These are phyloP conservation scores for Pseudogymnoascus sp. DNA, from an alignment of 2,329 filamentous ascomycete species.

Conservation along the genomic window DNA sequence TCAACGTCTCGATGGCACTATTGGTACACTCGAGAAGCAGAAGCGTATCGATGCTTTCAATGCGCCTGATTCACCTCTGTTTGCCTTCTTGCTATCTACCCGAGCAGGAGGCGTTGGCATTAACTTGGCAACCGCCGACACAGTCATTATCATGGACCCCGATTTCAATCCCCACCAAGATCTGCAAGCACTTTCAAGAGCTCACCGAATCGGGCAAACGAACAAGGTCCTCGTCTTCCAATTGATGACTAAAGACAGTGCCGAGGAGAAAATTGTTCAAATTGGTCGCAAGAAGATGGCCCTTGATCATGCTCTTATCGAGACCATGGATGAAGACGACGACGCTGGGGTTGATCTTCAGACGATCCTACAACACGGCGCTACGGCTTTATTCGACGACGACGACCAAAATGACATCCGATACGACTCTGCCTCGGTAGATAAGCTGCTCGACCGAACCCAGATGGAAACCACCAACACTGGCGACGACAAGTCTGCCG, in stretches of 20 bases:
- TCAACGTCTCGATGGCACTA: conserved; percentile 76
- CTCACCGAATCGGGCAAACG: conserved; percentile 92
- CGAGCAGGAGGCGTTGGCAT: conserved; percentile 94
- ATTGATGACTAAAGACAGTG: conserved; percentile 78
- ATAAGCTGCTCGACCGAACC: conserved; percentile 81
- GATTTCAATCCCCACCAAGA: conserved; percentile 98
- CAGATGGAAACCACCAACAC: conserved; percentile 65
- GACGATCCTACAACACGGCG: conserved; percentile 80
- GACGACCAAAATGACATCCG: conserved; percentile 64
- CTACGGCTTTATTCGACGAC: conserved; percentile 76
- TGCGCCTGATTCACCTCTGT: conserved; percentile 69
- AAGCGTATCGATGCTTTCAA: conserved; percentile 93
- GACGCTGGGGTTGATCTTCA: conserved; percentile 73
- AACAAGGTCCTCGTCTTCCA: conserved; percentile 95
- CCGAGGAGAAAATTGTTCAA: conserved; percentile 93
- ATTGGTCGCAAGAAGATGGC: conserved; percentile 94
- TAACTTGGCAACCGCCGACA: conserved; percentile 93
- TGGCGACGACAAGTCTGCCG: conserved; percentile 55
- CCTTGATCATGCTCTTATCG: conserved; percentile 88
- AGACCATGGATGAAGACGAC: conserved; percentile 80
- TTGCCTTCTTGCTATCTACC: conserved; percentile 88
- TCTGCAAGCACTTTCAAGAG: conserved; percentile 87
- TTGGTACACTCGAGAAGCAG: conserved; percentile 80
- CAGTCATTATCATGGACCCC: conserved; percentile 92
- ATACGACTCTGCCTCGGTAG: conserved; percentile 77